phyloP scores from a whole-genome alignment of 768 basidiomycete species.

The Serendipita sp. region DNA sequence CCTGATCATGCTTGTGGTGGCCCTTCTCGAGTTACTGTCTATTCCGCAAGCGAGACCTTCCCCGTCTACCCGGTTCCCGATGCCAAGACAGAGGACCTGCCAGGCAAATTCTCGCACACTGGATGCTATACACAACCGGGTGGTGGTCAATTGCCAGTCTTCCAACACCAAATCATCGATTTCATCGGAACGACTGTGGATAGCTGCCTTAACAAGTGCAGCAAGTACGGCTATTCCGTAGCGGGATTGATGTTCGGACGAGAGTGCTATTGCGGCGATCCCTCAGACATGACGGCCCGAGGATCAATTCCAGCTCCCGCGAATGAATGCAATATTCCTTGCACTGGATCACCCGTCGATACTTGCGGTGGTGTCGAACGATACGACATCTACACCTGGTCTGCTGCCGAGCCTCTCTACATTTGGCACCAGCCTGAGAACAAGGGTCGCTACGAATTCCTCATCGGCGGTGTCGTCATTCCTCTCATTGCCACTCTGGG shows the following conservation, averaged over 20 bases:
- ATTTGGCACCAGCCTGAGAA: constrained; percentile 51
- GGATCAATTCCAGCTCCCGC: constrained; percentile 18
- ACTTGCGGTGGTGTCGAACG: constrained; percentile 42
- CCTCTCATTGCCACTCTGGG: constrained; percentile 63
- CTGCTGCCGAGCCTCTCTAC: constrained; percentile 24
- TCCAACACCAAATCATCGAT: constrained; percentile 47
- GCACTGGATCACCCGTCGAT: constrained; percentile 35
- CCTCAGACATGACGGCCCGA: constrained; percentile 31
- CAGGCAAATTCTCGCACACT: constrained; percentile 46
- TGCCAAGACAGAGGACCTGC: constrained; percentile 38
- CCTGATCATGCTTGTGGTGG: constrained; percentile 56
- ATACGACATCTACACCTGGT: constrained; percentile 21
- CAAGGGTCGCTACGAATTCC: constrained; percentile 51
- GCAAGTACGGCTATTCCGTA: constrained; percentile 53
- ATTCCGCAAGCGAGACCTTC: constrained; percentile 36
- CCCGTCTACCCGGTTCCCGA: constrained; percentile 44
- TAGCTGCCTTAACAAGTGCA: constrained; percentile 52
- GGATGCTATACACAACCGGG: constrained; percentile 50
- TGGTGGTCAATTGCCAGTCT: constrained; percentile 26
- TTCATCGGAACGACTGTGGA: constrained; percentile 46
- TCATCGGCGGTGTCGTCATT: constrained; percentile 46
- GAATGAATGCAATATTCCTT: constrained; percentile 32
- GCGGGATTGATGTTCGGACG: constrained; percentile 30
- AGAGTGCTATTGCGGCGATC: constrained; percentile 75
- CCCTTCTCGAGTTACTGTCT: constrained; percentile 55